Conservation (phyloP, 306 rosid species). For the Cucurbita pepo region DNA sequence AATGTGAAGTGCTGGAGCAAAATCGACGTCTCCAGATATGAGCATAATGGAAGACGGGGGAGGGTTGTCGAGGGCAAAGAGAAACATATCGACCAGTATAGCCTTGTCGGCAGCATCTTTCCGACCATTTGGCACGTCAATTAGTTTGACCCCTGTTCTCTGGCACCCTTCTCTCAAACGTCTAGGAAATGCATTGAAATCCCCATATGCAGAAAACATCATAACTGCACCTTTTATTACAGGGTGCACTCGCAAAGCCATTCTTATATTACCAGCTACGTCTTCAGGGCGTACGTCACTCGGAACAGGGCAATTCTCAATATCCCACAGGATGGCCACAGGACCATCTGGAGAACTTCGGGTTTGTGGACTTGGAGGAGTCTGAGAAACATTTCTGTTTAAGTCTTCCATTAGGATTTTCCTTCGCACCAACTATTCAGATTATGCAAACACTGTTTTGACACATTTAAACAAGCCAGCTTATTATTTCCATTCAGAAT, state of each 20-base stretch:
- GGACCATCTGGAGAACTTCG: slow-evolving; percentile 53
- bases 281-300: slow-evolving; percentile 93
- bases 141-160: slow-evolving; percentile 86
- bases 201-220: slow-evolving; percentile 83
- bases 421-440: slow-evolving; percentile 42
- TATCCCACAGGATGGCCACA: slow-evolving; percentile 86
- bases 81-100: slow-evolving; percentile 91
- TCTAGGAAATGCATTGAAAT: slow-evolving; percentile 82
- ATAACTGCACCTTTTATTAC: slow-evolving; percentile 74
- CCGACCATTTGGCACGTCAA: slow-evolving; percentile 96
- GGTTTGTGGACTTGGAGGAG: slow-evolving; percentile 34
- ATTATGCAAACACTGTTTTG: slow-evolving; percentile 15
- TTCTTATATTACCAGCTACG: slow-evolving; percentile 80
- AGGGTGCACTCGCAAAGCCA: slow-evolving; percentile 91
- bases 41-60: slow-evolving; percentile 95
- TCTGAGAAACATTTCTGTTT: slow-evolving; percentile 28
- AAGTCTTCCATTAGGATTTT: slow-evolving; percentile 32
- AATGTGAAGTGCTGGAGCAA: slow-evolving; percentile 90
- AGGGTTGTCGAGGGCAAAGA: slow-evolving; percentile 95
- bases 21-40: slow-evolving; percentile 91
- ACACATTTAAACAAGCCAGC: slow-evolving; percentile 31
- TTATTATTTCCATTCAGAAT: slow-evolving; percentile 15
- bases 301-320: slow-evolving; percentile 92
- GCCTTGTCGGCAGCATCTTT: slow-evolving; percentile 99
- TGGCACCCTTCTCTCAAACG: slow-evolving; percentile 93